These are phyloP conservation scores for Wallacemonas sp. DNA, from an alignment of 208 protist species.

Conservation along the genomic window DNA sequence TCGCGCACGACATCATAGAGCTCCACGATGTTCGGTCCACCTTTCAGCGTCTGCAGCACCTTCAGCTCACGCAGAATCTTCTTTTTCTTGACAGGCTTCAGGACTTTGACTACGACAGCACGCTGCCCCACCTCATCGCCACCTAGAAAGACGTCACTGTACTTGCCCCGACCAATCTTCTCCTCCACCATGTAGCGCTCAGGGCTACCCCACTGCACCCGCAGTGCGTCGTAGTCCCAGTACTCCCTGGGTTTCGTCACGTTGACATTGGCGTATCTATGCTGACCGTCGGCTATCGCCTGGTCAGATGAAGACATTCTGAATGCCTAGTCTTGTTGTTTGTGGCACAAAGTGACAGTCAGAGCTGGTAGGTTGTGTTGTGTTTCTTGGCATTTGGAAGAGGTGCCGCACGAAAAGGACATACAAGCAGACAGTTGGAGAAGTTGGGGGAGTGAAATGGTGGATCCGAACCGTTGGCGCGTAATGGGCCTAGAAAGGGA, in stretches of 20 bases:
- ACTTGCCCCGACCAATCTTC: constrained; percentile 98
- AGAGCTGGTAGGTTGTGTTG: too few relatives aligned
- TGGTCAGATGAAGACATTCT: constrained; percentile 25
- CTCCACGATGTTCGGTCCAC: constrained; percentile 98
- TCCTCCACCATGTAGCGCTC: constrained; percentile 97
- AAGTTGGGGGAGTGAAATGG: too few relatives aligned
- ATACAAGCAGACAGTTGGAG: too few relatives aligned
- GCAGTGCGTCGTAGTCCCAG: constrained; percentile 94
- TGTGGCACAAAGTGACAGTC: too few relatives aligned
- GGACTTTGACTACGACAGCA: constrained; percentile 98
- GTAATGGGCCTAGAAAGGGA: too few relatives aligned
- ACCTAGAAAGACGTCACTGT: constrained; percentile 99
- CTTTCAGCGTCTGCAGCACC: constrained; percentile 98
- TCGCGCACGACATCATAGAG: constrained; percentile 99
- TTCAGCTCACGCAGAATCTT: constrained; percentile 99
- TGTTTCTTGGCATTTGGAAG: too few relatives aligned
- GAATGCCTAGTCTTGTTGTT: constrained; percentile 5
- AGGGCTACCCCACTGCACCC: constrained; percentile 93
- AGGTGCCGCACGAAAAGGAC: too few relatives aligned
- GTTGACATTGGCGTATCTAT: constrained; percentile 84
- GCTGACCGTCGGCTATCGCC: constrained; percentile 35
- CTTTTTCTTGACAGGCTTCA: constrained; percentile 99
- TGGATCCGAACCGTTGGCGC: too few relatives aligned
- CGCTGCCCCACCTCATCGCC: constrained; percentile 85
- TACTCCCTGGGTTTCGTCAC: constrained; percentile 92